Percentiles rank a stretch among this genome's conserved stretches.
Evolutionary conservation across 495 filamentous ascomycete genomes (phyloP).

Genomic region (Tuber borchii): DNA sequence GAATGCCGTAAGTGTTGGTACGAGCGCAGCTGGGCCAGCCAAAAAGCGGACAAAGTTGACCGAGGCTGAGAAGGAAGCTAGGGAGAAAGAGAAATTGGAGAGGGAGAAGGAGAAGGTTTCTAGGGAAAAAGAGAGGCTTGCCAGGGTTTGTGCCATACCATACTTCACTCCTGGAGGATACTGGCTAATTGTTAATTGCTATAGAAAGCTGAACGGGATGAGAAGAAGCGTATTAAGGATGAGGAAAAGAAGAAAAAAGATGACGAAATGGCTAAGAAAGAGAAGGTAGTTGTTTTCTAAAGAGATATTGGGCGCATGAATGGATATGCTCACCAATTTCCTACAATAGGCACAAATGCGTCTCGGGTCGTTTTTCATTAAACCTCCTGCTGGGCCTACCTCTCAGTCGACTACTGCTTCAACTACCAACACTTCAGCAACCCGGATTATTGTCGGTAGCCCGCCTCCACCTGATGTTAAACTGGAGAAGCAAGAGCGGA

Average conservation of each 20-base stretch:
- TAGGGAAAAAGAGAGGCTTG: constrained; percentile 50
- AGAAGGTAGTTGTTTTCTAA: constrained; percentile 51
- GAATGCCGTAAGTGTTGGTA: constrained; percentile 4
- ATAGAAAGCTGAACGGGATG: constrained; percentile 47
- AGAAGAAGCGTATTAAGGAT: constrained; percentile 49
- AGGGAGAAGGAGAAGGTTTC: constrained; percentile 46
- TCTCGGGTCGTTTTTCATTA: constrained; percentile 58
- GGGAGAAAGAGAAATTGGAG: constrained; percentile 45
- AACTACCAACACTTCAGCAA: constrained; percentile 15
- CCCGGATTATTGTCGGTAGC: constrained; percentile 31
- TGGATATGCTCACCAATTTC: constrained; percentile 20
- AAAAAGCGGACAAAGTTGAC: constrained; percentile 54
- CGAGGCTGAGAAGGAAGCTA: constrained; percentile 51
- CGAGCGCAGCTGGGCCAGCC: constrained; percentile 14
- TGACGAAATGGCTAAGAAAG: constrained; percentile 62
- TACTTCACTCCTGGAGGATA: constrained; percentile 42
- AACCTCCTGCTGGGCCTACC: constrained; percentile 45
- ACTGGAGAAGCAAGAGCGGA: constrained; percentile 43
- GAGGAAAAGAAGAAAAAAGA: constrained; percentile 56
- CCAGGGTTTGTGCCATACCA: constrained; percentile 42
- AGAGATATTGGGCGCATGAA: constrained; percentile 2
- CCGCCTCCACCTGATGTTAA: constrained; percentile 23
- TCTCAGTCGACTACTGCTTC: constrained; percentile 33
- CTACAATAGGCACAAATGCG: constrained; percentile 51
- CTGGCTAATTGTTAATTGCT: constrained; percentile 44